Conservation (phyloP, 2,329 filamentous ascomycete genomes). For the Pseudovirgaria hyperparasitica region DNA sequence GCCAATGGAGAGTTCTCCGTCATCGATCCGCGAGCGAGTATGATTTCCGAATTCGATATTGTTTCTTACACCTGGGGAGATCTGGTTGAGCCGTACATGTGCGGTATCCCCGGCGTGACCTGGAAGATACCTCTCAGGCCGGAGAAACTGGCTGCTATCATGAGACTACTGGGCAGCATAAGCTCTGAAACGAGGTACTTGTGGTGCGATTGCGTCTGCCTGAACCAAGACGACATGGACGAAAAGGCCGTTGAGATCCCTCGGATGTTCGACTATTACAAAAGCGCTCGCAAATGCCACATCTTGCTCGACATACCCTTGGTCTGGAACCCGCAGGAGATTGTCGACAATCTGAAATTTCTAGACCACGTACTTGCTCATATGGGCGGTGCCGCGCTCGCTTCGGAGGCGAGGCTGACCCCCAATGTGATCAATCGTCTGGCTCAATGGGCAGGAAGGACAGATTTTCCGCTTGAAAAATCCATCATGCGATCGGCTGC, state of each 20-base stretch:
- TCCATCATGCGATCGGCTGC: constrained; percentile 1
- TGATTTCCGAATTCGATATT: constrained; percentile 1
- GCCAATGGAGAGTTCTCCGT: constrained; percentile 1
- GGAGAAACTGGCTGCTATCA: constrained; percentile 2
- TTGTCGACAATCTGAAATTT: constrained; percentile 18
- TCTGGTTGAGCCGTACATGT: neutral
- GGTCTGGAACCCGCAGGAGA: constrained; percentile 17
- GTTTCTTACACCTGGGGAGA: constrained; percentile 2
- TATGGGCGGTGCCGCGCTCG: constrained; percentile 11
- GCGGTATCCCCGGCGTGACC: constrained; percentile 1
- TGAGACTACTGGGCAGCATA: constrained; percentile 1
- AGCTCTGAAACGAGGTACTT: constrained; percentile 6
- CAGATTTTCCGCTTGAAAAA: constrained; percentile 1
- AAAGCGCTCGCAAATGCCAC: constrained; percentile 10
- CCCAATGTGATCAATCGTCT: constrained; percentile 8
- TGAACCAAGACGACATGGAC: constrained; percentile 10
- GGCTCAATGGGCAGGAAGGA: neutral
- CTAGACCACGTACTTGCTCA: constrained; percentile 14
- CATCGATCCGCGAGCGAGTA: neutral
- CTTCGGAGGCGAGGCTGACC: constrained; percentile 10
- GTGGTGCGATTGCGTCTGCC: constrained; percentile 12
- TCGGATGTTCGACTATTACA: constrained; percentile 11
- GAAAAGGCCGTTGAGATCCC: constrained; percentile 6
- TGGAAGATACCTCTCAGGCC: neutral
- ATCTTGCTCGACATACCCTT: constrained; percentile 20